phyloP scores from a whole-genome alignment of 2,329 filamentous ascomycete species.

The Gliomastix tumulicola region DNA sequence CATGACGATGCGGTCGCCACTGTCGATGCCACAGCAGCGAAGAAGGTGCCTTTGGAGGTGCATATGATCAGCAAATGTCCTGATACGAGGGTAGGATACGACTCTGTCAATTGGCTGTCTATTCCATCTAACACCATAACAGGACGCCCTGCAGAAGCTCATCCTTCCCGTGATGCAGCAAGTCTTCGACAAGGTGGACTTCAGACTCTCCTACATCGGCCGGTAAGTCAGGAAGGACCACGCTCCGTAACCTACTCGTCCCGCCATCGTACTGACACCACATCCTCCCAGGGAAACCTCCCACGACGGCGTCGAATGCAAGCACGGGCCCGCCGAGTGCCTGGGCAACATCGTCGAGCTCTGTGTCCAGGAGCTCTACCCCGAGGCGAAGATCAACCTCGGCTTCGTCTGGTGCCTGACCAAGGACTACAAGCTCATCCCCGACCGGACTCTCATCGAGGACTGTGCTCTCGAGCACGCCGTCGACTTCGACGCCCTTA shows the following conservation, averaged over 20 bases:
- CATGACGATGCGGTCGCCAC: conserved; percentile 5
- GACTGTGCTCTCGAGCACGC: conserved; percentile 89
- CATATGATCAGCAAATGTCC: conserved; percentile 98
- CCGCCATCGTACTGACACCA: no score
- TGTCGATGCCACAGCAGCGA: no score
- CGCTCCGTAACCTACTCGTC: background rate
- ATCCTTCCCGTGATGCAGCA: conserved; percentile 83
- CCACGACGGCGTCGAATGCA: conserved; percentile 81
- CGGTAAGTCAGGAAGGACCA: conserved; percentile 38
- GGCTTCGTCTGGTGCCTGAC: conserved; percentile 91
- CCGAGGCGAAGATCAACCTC: conserved; percentile 78
- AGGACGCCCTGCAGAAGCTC: conserved; percentile 72
- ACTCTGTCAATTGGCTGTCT: no score
- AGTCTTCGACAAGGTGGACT: conserved; percentile 78
- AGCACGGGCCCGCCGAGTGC: conserved; percentile 81
- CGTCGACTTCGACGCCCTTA: conserved; percentile 73
- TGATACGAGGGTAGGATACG: conserved; percentile 68
- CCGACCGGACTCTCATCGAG: conserved; percentile 69
- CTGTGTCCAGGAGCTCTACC: conserved; percentile 77
- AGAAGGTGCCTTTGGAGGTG: conserved; percentile 70
- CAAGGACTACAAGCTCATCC: conserved; percentile 69
- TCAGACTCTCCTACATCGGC: conserved; percentile 85
- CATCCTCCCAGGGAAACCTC: conserved; percentile 51
- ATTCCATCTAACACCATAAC: no score
- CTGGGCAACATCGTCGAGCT: conserved; percentile 93